Conservation (phyloP, 495 filamentous ascomycete genomes). For the Staphylotrichum longicolle region DNA sequence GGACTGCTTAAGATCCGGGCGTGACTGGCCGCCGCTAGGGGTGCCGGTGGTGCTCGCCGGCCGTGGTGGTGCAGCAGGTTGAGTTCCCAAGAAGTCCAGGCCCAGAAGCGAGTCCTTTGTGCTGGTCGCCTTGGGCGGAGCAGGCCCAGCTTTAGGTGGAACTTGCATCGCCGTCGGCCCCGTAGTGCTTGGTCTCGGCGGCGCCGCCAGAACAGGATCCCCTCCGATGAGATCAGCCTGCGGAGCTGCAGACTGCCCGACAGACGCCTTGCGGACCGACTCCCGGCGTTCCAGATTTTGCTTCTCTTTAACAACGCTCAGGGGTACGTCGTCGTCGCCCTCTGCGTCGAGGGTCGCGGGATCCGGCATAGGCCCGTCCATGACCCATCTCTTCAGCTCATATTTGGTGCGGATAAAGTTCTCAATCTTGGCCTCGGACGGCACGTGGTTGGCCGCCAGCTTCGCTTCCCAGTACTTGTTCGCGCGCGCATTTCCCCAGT, state of each 20-base stretch:
- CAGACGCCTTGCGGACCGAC: constrained; percentile 44
- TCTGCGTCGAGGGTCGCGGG: constrained; percentile 80
- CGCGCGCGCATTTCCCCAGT: constrained; percentile 91
- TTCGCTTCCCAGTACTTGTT: constrained; percentile 99
- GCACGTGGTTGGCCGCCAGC: constrained; percentile 84
- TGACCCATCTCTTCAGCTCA: constrained; percentile 95
- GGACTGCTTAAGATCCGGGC: constrained; percentile 94
- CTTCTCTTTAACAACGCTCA: constrained; percentile 59
- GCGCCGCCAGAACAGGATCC: constrained; percentile 36
- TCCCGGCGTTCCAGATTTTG: constrained; percentile 50
- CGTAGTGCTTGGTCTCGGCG: constrained; percentile 54
- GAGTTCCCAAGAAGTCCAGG: constrained; percentile 84
- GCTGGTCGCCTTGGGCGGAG: constrained; percentile 54
- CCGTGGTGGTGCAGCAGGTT: constrained; percentile 62
- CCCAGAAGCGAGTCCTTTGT: constrained; percentile 86
- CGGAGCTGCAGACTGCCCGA: constrained; percentile 37
- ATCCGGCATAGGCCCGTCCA: constrained; percentile 93
- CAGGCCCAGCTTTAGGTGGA: constrained; percentile 61
- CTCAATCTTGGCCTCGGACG: constrained; percentile 97
- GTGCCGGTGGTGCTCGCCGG: constrained; percentile 70
- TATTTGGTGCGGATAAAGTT: constrained; percentile 99
- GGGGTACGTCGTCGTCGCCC: constrained; percentile 76
- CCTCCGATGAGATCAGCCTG: constrained; percentile 53
- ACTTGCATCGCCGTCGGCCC: constrained; percentile 66
- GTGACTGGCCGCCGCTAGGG: constrained; percentile 61